These are phyloP conservation scores for Phytopythium chamaehyphon DNA, from an alignment of 352 stramenopile species.

Conservation along the genomic window DNA sequence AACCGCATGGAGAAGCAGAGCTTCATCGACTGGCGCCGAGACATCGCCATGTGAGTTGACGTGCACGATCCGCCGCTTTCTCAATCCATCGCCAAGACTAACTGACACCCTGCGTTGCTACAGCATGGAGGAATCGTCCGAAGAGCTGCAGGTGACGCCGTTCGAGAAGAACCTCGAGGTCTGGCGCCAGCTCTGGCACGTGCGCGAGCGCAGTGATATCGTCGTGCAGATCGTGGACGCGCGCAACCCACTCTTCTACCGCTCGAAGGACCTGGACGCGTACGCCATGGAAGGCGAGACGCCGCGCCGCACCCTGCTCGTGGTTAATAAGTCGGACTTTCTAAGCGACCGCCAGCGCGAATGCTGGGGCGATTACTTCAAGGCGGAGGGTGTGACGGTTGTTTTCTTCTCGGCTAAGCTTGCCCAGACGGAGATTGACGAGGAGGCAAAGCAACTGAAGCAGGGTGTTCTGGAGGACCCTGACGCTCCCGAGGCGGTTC, in stretches of 20 bases:
- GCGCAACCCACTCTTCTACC: slow-evolving; percentile 98
- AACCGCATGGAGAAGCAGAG: slow-evolving; percentile 94
- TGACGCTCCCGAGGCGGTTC: slow-evolving; percentile 11
- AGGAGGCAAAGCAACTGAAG: slow-evolving; percentile 61
- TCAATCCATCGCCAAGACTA: slow-evolving; percentile 4
- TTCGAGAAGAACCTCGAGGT: slow-evolving; percentile 99
- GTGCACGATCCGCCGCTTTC: not conserved
- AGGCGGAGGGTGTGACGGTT: slow-evolving; percentile 84
- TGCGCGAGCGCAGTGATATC: slow-evolving; percentile 96
- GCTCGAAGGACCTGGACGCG: slow-evolving; percentile 92
- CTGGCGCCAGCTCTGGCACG: slow-evolving; percentile 99
- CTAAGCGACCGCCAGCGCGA: slow-evolving; percentile 88
- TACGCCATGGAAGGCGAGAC: slow-evolving; percentile 94
- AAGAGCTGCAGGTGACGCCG: slow-evolving; percentile 92
- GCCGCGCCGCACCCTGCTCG: slow-evolving; percentile 90
- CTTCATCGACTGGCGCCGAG: slow-evolving; percentile 98
- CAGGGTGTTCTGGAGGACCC: slow-evolving; percentile 37
- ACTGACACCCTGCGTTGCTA: slow-evolving; percentile 6
- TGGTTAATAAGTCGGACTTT: slow-evolving; percentile 99
- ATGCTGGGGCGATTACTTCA: slow-evolving; percentile 95
- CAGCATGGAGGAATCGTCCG: slow-evolving; percentile 72
- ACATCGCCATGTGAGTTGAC: slow-evolving; percentile 87
- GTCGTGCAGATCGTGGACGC: slow-evolving; percentile 99
- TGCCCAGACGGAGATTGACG: slow-evolving; percentile 90
- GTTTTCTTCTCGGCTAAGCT: slow-evolving; percentile 98